These are phyloP conservation scores for Funneliformis geosporum DNA, from an alignment of 192 early-diverging fungal genomes.

Conservation along the genomic window DNA sequence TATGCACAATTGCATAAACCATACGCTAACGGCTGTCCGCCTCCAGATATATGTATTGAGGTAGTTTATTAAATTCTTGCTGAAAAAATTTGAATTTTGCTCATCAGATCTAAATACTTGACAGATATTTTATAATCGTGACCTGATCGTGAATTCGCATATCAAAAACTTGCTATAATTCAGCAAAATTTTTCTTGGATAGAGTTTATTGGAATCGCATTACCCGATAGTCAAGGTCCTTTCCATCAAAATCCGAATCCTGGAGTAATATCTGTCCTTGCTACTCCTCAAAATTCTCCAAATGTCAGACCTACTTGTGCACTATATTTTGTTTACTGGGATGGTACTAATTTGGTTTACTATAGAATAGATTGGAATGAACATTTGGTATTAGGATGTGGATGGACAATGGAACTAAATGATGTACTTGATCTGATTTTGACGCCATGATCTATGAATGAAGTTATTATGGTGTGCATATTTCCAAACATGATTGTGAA, in stretches of 20 bases:
- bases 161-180: background rate
- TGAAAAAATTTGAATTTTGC: slow-evolving; percentile 13
- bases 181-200: background rate
- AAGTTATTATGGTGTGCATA: no score
- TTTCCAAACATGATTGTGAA: no score
- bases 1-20: no score
- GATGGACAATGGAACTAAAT: slow-evolving; percentile 6
- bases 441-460: background rate
- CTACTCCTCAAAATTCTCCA: background rate
- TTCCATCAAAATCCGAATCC: background rate
- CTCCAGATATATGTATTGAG: background rate
- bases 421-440: slow-evolving; percentile 7
- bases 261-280: background rate
- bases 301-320: background rate
- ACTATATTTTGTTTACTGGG: background rate
- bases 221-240: background rate
- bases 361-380: slow-evolving; percentile 17
- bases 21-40: no score
- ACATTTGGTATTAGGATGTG: background rate
- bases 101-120: slow-evolving; percentile 6
- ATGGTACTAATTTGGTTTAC: background rate
- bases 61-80: slow-evolving; percentile 1
- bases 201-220: slow-evolving; percentile 1
- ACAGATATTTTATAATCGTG: background rate
- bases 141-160: slow-evolving; percentile 1